These are phyloP conservation scores for Colletotrichum siamense DNA, from an alignment of 2,329 filamentous ascomycete species.

Conservation along the genomic window DNA sequence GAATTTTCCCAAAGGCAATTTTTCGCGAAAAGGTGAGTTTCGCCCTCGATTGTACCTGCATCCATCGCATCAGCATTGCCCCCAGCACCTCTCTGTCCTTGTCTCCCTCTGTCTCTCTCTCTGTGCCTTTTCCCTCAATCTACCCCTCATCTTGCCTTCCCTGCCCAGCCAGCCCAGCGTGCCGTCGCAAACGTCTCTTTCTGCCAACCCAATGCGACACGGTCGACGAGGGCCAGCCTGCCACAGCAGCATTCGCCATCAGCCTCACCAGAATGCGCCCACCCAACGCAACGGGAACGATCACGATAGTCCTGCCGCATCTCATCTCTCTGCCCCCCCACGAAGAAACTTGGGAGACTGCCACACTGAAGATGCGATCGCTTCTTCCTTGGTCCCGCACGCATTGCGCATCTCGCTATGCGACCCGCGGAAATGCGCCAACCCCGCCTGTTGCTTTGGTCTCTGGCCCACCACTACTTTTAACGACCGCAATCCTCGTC, in stretches of 20 bases:
- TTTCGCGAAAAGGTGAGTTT: slow-evolving; percentile 21
- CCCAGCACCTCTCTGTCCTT: background rate
- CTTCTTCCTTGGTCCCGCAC: background rate
- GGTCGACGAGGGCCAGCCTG: background rate
- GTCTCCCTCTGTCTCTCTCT: background rate
- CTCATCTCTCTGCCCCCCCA: background rate
- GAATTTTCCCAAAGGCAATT: slow-evolving; percentile 1
- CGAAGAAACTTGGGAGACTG: background rate
- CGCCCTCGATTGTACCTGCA: background rate
- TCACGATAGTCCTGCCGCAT: background rate
- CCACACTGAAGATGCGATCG: background rate
- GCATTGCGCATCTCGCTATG: background rate
- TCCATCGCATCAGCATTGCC: background rate
- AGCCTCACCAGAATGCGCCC: background rate
- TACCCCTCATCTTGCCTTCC: background rate
- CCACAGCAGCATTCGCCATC: background rate
- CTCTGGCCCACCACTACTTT: background rate
- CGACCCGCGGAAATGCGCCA: background rate
- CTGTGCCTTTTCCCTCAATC: background rate
- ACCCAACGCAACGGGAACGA: background rate
- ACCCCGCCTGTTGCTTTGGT: background rate
- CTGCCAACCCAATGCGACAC: background rate
- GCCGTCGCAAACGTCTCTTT: background rate
- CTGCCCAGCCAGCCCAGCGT: background rate
- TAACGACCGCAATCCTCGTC: background rate